Base-by-base conservation (phyloP, 1,284 basidiomycete species). In the Phellinidium pouzarii region DNA sequence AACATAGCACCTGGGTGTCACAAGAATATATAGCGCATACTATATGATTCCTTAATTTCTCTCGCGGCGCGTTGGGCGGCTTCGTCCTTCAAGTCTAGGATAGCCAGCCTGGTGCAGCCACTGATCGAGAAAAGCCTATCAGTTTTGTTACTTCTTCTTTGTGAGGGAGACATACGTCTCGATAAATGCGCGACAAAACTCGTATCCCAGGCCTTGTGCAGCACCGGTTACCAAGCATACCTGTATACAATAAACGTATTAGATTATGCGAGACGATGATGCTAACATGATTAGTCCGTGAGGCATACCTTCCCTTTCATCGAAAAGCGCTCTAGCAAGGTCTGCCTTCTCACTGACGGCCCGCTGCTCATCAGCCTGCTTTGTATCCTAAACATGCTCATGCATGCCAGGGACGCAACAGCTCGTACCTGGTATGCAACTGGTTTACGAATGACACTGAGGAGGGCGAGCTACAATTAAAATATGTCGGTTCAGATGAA, bases 191-290 rank as follows among this genome's bases (percentile, higher is more conserved):
- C 84, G 80, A 62, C 90, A 92, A 67, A 96, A 92, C 67, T 92
- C 84, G 62, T 88, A 80, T 12, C 93, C 93, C 34, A 96, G 72
- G 9, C 94, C 94, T 61, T 90, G 79, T 12, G 92, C 94, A 50
- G 87, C 95, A 48, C 94, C 94, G 14, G 94, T 98, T 50, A 98
- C 83, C 60, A 95, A 73, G 70, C 90, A 93, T 44, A 94, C 86
- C 73, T 87, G 37, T 3, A 17, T 1, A 17, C 3, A 17, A 11
- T 17, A 40, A n/a, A 7, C 14, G 37, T 50, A 20, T 26, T 23
- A 7, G 19, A 14, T 11, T 31, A 14, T 17, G 36, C 23, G 31
- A 14, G 7, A 34, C 31, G n/a, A n/a, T 3, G 31, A 34, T 2
- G 31, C 9, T 14, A 34, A 8, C 31, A 8, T 14, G 31, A n/a